Base-by-base conservation (phyloP, 257 asterid species). In the Capsicum pubescens region DNA sequence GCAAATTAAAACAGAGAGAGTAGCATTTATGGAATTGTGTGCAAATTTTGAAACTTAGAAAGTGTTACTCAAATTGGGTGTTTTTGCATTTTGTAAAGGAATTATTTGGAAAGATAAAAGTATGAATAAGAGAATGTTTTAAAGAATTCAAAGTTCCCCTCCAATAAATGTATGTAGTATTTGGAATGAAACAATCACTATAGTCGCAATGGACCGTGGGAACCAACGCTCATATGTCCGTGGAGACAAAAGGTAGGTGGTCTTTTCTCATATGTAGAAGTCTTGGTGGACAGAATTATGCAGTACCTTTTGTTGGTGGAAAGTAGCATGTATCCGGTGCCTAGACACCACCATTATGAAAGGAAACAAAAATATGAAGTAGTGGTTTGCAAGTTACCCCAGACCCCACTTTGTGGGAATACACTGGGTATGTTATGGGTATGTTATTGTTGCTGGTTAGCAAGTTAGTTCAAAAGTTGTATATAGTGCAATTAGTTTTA, bases 121-220 rank as follows among this genome's bases (percentile, higher is more conserved):
- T 26, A 26, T 26, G 32, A 26, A 26, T 26, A 26, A 26, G 32
- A 26, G 32, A 26, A 26, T 26, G 32, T 26, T 26, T 26, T 26
- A 26, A 26, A 26, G 76, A 36, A 7, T 14, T 36, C 13, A 15
- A 15, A 26, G 26, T 26, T 8, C 70, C 42, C 0, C 21, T 15
- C 21, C 11, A 44, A 0, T 7, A 68, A 55, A 17, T 14, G 76
- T 8, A 14, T 36, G 14, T 68, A 68, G 52, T 15, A 68, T 68
- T 68, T 68, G 54, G 77, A 68, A 15, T 68, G 77, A n/a, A 68
- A 68, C 54, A 6, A 68, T 68, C 26, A 8, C 26, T 39, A 68
- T 8, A 8, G 77, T 68, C 15, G 54, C 77, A 39, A 68, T 13
- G 52, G 32, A 68, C 4, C 52, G 26, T 15, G 9, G 54, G 26